Percentiles rank a stretch among this genome's conserved stretches.
Conservation (phyloP, 257 asterid species). For the Sherardia arvensis region DNA sequence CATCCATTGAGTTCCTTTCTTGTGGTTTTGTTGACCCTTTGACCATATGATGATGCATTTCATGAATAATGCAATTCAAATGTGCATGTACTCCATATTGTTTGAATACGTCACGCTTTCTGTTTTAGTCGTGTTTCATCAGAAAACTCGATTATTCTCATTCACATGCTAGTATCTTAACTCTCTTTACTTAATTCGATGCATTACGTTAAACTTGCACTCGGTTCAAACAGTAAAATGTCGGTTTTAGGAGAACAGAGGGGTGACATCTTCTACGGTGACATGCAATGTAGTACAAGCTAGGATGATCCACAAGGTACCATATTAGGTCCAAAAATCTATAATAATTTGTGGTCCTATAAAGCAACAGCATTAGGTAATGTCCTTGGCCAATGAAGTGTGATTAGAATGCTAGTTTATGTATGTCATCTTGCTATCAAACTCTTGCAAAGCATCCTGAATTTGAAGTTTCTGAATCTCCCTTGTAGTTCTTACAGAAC, state of each 20-base stretch:
- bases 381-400: constrained; percentile 7
- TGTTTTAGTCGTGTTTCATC: background rate
- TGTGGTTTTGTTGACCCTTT: constrained; percentile 46
- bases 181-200: too few relatives aligned
- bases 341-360: constrained; percentile 21
- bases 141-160: too few relatives aligned
- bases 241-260: background rate
- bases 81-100: background rate
- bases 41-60: background rate
- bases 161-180: too few relatives aligned
- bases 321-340: constrained; percentile 14
- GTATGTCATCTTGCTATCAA: constrained; percentile 13
- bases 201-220: too few relatives aligned
- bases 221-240: background rate
- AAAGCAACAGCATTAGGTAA: constrained; percentile 5
- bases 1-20: constrained; percentile 28
- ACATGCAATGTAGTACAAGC: constrained; percentile 1
- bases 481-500: background rate
- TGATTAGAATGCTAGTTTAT: background rate
- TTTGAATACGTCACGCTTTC: background rate
- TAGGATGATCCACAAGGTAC: constrained; percentile 1
- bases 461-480: background rate
- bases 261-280: background rate
- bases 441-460: background rate
- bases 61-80: background rate